phyloP scores from a whole-genome alignment of 129 eudicot species.

The Solidago caesia region DNA sequence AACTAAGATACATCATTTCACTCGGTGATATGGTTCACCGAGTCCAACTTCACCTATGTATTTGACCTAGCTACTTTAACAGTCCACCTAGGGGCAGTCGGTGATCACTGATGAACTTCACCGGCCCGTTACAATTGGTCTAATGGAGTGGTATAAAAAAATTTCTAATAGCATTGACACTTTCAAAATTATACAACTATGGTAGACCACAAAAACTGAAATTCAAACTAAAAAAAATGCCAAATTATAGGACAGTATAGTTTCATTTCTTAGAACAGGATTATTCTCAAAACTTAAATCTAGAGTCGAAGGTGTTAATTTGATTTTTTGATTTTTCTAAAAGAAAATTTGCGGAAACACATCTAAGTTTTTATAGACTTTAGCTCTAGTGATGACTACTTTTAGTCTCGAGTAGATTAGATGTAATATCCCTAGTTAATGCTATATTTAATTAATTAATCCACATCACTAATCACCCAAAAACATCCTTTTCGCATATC shows the following conservation, averaged over 20 bases:
- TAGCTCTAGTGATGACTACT: constrained; percentile 21
- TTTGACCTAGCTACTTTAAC: no score
- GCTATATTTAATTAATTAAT: constrained; percentile 27
- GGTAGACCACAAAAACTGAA: constrained; percentile 26
- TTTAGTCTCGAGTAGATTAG: constrained; percentile 30
- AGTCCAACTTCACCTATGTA: no score
- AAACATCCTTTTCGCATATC: constrained; percentile 36
- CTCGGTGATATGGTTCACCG: no score
- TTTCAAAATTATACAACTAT: constrained; percentile 27
- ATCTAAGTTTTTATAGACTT: not conserved
- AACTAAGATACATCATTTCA: no score
- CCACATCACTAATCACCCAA: constrained; percentile 36
- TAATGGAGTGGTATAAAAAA: not conserved
- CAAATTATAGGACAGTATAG: no score
- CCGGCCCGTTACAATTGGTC: no score
- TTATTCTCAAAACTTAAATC: not conserved
- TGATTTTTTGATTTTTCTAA: not conserved
- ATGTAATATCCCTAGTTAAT: constrained; percentile 31
- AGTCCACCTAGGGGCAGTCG: no score
- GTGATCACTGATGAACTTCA: no score
- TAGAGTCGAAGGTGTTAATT: not conserved
- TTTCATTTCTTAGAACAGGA: not conserved
- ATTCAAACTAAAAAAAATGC: not conserved
- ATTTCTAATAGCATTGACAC: not conserved
- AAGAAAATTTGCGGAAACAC: constrained; percentile 21